A percentile compares a stretch with the other conserved stretches of the same genome.
Conservation (phyloP, 78 protist species). For the Tieghemostelium lacteum region DNA sequence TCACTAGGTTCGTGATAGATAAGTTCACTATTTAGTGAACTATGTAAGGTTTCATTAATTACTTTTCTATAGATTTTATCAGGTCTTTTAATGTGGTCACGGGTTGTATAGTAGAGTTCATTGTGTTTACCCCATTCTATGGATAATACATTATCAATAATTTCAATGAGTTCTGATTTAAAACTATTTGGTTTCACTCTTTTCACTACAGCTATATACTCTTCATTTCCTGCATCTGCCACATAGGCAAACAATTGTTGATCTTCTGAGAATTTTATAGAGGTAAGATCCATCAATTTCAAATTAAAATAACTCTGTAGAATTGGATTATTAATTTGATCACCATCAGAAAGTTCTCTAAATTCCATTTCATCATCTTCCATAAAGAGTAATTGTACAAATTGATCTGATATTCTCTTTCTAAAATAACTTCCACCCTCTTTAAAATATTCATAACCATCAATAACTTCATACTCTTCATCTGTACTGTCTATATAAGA, state of each 20-base stretch:
- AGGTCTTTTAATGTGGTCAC: conserved; percentile 1
- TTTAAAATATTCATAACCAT: conserved; percentile 8
- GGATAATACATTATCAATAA: conserved; percentile 12
- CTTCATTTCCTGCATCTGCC: conserved; percentile 31
- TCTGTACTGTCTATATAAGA: neutral
- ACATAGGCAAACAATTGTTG: conserved; percentile 1
- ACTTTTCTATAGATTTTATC: neutral
- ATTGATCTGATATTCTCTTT: conserved; percentile 10
- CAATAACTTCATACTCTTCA: conserved; percentile 20
- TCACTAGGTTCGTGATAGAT: conserved; percentile 33
- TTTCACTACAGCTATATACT: conserved; percentile 6
- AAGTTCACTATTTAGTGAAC: neutral
- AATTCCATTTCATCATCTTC: neutral
- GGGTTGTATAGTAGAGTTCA: conserved; percentile 29
- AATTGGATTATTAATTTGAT: neutral
- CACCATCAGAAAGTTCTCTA: no score
- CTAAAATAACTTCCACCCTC: neutral
- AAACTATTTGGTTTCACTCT: neutral
- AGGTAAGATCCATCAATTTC: neutral
- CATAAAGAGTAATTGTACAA: neutral
- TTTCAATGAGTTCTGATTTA: conserved; percentile 6
- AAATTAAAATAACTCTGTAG: neutral
- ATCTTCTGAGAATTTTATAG: conserved; percentile 39
- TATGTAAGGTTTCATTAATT: no score
- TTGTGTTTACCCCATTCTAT: conserved; percentile 62